Percentiles rank a stretch among this genome's conserved stretches.
Evolutionary conservation across 164 flowering plant genomes (phyloP).

Genomic region (Chimonanthus salicifolius): DNA sequence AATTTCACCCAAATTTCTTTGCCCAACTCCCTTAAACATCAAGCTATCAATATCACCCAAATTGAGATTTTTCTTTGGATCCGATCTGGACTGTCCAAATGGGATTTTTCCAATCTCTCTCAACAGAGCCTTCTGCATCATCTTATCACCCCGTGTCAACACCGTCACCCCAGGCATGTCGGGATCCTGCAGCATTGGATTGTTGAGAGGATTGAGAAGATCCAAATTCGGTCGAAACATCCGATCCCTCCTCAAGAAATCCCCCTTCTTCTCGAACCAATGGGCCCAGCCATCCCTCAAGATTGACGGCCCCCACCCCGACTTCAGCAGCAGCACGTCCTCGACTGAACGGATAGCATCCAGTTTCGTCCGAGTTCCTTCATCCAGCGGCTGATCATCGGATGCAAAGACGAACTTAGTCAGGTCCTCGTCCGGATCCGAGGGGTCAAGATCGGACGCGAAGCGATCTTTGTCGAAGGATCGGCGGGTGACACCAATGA

Average conservation of each 20-base stretch:
- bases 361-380: constrained; percentile 49
- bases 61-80: too few relatives aligned
- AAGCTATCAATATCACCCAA: too few relatives aligned
- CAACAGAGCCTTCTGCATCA: constrained; percentile 47
- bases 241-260: constrained; percentile 69
- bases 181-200: constrained; percentile 89
- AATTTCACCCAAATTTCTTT: too few relatives aligned
- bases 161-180: constrained; percentile 63
- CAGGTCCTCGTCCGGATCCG: constrained; percentile 24
- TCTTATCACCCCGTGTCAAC: constrained; percentile 71
- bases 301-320: constrained; percentile 12
- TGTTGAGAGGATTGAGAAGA: constrained; percentile 68
- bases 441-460: constrained; percentile 34
- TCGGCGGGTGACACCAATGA: constrained; percentile 45
- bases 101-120: constrained; percentile 49
- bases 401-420: constrained; percentile 54
- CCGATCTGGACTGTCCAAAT: constrained; percentile 11
- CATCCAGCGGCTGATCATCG: constrained; percentile 82
- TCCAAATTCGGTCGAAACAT: constrained; percentile 87
- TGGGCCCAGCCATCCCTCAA: constrained; percentile 89
- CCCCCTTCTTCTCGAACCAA: constrained; percentile 91
- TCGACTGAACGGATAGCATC: constrained; percentile 49
- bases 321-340: constrained; percentile 75
- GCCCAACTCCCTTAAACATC: too few relatives aligned
- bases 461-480: constrained; percentile 31